Percentiles rank a stretch among this genome's conserved stretches.
Evolutionary conservation across 345 rosid genomes (phyloP).

Genomic region (Tarenaya hassleriana): DNA sequence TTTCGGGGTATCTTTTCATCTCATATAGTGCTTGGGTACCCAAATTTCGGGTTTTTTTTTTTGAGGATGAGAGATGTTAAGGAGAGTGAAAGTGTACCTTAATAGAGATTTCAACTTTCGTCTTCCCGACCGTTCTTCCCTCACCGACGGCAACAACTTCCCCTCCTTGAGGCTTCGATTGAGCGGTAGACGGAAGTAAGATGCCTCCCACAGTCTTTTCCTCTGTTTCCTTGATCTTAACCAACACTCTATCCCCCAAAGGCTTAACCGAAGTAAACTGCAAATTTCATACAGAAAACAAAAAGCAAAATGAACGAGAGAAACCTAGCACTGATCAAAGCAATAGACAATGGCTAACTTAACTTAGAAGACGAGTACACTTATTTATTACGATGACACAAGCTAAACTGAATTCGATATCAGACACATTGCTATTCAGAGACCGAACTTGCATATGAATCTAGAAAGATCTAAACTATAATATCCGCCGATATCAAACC

Average conservation of each 20-base stretch:
- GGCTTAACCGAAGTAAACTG: conserved; percentile 83
- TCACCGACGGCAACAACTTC: conserved; percentile 92
- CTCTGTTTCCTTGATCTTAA: conserved; percentile 74
- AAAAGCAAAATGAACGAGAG: neutral
- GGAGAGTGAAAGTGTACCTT: conserved; percentile 33
- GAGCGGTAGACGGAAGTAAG: conserved; percentile 76
- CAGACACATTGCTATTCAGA: neutral
- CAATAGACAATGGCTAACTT: neutral
- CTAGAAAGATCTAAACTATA: neutral
- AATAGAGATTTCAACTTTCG: conserved; percentile 44
- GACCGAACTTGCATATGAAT: conserved; percentile 6
- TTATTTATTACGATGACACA: neutral
- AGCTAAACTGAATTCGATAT: neutral
- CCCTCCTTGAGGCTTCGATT: conserved; percentile 82
- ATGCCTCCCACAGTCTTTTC: conserved; percentile 83
- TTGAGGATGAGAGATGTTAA: neutral
- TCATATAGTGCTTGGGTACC: no score
- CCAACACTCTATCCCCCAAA: conserved; percentile 77
- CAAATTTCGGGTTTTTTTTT: no score
- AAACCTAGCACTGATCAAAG: neutral
- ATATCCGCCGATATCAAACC: neutral
- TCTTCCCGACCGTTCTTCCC: conserved; percentile 66
- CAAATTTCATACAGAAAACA: neutral
- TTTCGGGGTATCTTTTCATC: no score
- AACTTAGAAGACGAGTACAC: neutral